Percentiles rank a stretch among this genome's conserved stretches.
Conservation (phyloP, 768 basidiomycete genomes). For the Panellus pusillus region DNA sequence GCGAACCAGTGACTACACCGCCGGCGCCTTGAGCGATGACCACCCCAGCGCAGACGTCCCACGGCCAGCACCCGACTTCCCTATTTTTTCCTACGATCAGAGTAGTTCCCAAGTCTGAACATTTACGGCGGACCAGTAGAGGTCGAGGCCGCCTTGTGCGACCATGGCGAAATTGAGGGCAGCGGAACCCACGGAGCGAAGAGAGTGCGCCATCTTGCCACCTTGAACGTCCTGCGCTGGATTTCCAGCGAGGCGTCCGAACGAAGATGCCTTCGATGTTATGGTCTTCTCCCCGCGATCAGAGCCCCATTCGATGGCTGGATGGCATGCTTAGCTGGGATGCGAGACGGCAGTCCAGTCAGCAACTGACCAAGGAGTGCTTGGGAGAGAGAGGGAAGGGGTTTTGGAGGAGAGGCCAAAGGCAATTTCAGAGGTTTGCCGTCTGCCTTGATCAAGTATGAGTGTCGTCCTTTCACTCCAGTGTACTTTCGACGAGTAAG, state of each 20-base stretch:
- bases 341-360: background rate
- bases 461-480: constrained; percentile 76
- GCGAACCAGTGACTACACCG: constrained; percentile 72
- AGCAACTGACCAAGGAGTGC: constrained; percentile 62
- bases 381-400: constrained; percentile 65
- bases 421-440: constrained; percentile 60
- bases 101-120: background rate
- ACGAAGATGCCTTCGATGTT: constrained; percentile 61
- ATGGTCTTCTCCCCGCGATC: constrained; percentile 62
- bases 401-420: constrained; percentile 56
- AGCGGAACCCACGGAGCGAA: constrained; percentile 82
- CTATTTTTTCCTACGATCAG: constrained; percentile 32
- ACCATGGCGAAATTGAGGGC: constrained; percentile 83
- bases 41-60: constrained; percentile 92
- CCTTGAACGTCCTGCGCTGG: constrained; percentile 58
- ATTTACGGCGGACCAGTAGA: constrained; percentile 61
- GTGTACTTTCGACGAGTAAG: constrained; percentile 53
- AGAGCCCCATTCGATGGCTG: constrained; percentile 88
- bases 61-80: constrained; percentile 82
- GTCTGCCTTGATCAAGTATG: constrained; percentile 61
- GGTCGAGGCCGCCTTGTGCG: constrained; percentile 84
- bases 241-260: constrained; percentile 74
- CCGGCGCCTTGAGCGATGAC: constrained; percentile 93
- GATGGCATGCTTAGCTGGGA: background rate
- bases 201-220: constrained; percentile 83